Base-by-base conservation (phyloP, 768 basidiomycete genomes). In the Naganishia onofrii region DNA sequence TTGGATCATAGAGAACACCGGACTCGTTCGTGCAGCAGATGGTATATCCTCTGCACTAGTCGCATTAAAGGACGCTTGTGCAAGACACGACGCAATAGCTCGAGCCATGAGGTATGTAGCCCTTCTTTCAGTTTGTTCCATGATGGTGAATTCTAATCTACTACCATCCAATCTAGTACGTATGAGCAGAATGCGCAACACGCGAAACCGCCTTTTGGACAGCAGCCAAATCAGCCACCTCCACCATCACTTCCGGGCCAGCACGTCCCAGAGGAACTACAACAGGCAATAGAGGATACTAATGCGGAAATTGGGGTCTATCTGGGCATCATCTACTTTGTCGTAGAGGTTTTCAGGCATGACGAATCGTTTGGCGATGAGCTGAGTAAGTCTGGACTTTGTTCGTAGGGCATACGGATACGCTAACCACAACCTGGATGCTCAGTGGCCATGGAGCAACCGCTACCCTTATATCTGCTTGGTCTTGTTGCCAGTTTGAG, bases 301-400 rank as follows among this genome's bases (percentile, higher is more conserved):
- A 88, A 91, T 56, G 92, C 90, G 5, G 93, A 72, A 51, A 60
- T 68, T 17, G 68, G 68, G 21, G 54, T 68, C 2, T 68, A 71
- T 42, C 86, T 97, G 34, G 93, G 91, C 10, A 92, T 97, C 88
- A 83, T 97, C 53, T 99, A 98, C 79, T 93, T 96, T 78, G 82
- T 98, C 67, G 88, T 97, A 17, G 95, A 98, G 82, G 86, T 93
- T 31, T 93, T 92, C 82, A 90, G 95, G 78, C 89, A 89, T 3
- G 90, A 96, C 73, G 92, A 94, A 70, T 89, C 93, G 75, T 97
- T 98, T 79, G 93, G 91, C 1, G 93, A 96, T 74, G 95, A 98
- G 82, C 84, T 98, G 57, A 98, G 95, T 96, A 81, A 84, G 94
- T 81, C 7, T 2, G 32, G 9, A 17, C 15, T 38, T 15, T 32